A percentile compares a stretch with the other conserved stretches of the same genome.
These are phyloP conservation scores for Trichomonas tenax DNA, from an alignment of 208 protist species.

Conservation along the genomic window DNA sequence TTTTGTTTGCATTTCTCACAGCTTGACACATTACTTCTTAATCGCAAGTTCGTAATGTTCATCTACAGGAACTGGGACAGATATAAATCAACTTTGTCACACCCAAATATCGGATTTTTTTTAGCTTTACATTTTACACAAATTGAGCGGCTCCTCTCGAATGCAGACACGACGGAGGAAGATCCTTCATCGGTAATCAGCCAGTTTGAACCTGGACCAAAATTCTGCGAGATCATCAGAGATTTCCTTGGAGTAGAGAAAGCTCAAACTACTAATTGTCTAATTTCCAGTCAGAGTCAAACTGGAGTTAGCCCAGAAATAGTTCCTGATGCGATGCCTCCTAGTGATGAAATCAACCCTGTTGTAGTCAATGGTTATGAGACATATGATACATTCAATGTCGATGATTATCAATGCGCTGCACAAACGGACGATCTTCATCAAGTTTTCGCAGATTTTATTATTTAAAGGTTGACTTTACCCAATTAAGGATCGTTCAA, in stretches of 20 bases:
- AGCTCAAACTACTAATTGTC: background rate
- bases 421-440: background rate
- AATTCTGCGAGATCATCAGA: background rate
- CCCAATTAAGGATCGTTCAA: background rate
- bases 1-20: background rate
- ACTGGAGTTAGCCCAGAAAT: background rate
- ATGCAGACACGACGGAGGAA: background rate
- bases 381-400: background rate
- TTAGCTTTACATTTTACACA: background rate
- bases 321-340: background rate
- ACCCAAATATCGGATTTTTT: background rate
- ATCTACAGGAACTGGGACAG: background rate
- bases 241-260: background rate
- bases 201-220: background rate
- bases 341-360: background rate
- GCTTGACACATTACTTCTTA: background rate
- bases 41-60: background rate
- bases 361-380: background rate
- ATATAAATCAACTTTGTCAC: background rate
- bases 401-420: background rate
- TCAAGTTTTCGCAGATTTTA: background rate
- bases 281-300: background rate
- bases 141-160: background rate
- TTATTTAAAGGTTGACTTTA: background rate
- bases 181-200: background rate